These are phyloP conservation scores for Hygrophorus pudorinus DNA, from an alignment of 768 basidiomycete genomes.

Conservation along the genomic window DNA sequence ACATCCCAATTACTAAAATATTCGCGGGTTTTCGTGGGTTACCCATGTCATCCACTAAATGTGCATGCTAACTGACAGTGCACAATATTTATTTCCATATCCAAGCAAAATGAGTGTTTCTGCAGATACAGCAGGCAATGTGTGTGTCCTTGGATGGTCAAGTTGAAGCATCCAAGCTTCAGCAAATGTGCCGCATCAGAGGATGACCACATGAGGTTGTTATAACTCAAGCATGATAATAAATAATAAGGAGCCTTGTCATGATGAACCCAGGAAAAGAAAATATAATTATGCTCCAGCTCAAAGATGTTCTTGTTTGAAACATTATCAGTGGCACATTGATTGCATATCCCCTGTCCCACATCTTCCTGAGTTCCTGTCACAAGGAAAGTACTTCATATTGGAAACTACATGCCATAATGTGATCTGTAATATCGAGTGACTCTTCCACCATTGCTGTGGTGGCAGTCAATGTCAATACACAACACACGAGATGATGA, in stretches of 20 bases:
- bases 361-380: constrained; percentile 60
- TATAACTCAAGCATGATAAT: constrained; percentile 73
- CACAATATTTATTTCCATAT: constrained; percentile 39
- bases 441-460: constrained; percentile 99
- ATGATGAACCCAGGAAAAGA: background rate
- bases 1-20: too few relatives aligned
- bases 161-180: constrained; percentile 88
- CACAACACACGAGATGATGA: constrained; percentile 96
- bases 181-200: constrained; percentile 95
- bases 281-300: constrained; percentile 70
- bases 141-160: constrained; percentile 97
- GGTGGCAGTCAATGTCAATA: constrained; percentile 98
- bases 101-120: constrained; percentile 87
- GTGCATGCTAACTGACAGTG: constrained; percentile 82
- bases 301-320: constrained; percentile 93
- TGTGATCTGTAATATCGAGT: constrained; percentile 96
- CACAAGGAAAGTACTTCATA: constrained; percentile 99
- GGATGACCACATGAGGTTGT: constrained; percentile 86
- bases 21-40: too few relatives aligned
- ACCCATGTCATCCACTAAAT: too few relatives aligned
- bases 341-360: constrained; percentile 75
- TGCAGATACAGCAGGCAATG: constrained; percentile 97
- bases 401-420: constrained; percentile 98
- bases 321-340: constrained; percentile 93
- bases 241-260: background rate